Conservation (phyloP, 768 basidiomycete genomes). For the Leccinum subtestaceum region DNA sequence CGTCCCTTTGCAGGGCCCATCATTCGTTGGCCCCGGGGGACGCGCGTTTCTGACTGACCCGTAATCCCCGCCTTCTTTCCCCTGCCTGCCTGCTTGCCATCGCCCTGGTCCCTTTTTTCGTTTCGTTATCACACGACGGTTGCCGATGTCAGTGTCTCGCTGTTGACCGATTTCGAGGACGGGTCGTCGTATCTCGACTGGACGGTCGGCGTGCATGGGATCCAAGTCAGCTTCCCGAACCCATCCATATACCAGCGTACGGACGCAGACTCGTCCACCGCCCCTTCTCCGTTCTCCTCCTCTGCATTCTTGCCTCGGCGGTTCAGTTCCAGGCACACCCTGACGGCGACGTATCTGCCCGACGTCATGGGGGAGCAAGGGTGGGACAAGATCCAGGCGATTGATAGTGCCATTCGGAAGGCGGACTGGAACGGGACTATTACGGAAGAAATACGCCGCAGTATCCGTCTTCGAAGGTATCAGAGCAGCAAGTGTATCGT, state of each 20-base stretch:
- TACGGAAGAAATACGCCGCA: slow-evolving; percentile 77
- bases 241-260: slow-evolving; percentile 53
- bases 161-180: slow-evolving; percentile 91
- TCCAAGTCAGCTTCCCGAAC: slow-evolving; percentile 84
- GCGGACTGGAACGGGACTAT: slow-evolving; percentile 85
- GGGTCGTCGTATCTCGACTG: slow-evolving; percentile 86
- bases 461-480: slow-evolving; percentile 75
- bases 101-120: background rate
- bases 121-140: background rate
- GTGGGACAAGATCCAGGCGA: slow-evolving; percentile 87
- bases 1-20: background rate
- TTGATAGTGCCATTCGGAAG: slow-evolving; percentile 91
- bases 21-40: background rate
- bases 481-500: slow-evolving; percentile 71
- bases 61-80: background rate
- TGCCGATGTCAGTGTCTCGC: slow-evolving; percentile 62
- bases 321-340: slow-evolving; percentile 52
- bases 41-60: slow-evolving; percentile 1
- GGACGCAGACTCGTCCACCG: slow-evolving; percentile 43
- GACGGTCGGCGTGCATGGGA: slow-evolving; percentile 90
- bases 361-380: slow-evolving; percentile 91
- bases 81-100: no score
- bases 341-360: slow-evolving; percentile 90
- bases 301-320: slow-evolving; percentile 55
- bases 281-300: slow-evolving; percentile 53